These are phyloP conservation scores for Glutinoglossum americanum DNA, from an alignment of 495 filamentous ascomycete species.

Conservation along the genomic window DNA sequence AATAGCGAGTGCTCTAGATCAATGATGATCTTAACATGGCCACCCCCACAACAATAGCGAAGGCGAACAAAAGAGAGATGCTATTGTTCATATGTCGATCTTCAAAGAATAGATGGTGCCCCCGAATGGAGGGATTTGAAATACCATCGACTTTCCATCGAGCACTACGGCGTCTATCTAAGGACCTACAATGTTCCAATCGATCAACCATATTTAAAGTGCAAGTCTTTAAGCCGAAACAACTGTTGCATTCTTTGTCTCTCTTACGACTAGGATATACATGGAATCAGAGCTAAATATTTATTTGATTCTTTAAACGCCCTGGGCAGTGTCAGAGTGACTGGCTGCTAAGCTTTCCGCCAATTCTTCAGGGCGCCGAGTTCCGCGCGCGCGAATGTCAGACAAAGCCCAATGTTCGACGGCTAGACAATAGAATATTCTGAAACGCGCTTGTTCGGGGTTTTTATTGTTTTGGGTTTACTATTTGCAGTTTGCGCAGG, in stretches of 20 bases:
- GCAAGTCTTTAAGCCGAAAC: neutral
- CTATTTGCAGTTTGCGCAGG: neutral
- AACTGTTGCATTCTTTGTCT: neutral
- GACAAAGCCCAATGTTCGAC: neutral
- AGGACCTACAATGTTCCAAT: neutral
- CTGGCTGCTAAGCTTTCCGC: neutral
- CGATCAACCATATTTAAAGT: neutral
- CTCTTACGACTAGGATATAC: neutral
- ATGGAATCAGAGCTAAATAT: neutral
- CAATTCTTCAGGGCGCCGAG: neutral
- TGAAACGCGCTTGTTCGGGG: neutral
- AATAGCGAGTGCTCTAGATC: too few relatives aligned
- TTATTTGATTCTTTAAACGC: neutral
- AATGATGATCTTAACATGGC: too few relatives aligned
- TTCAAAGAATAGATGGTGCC: neutral
- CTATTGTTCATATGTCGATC: neutral
- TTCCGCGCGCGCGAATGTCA: neutral
- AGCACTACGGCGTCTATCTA: neutral
- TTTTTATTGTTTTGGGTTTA: neutral
- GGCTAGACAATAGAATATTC: neutral
- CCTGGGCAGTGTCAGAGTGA: neutral
- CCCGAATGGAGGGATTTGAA: neutral
- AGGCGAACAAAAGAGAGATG: neutral
- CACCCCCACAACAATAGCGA: neutral
- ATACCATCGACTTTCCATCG: neutral